A percentile compares a stretch with the other conserved stretches of the same genome.
These are phyloP conservation scores for Mollisia scopiformis DNA, from an alignment of 2,329 filamentous ascomycete genomes.

Conservation along the genomic window DNA sequence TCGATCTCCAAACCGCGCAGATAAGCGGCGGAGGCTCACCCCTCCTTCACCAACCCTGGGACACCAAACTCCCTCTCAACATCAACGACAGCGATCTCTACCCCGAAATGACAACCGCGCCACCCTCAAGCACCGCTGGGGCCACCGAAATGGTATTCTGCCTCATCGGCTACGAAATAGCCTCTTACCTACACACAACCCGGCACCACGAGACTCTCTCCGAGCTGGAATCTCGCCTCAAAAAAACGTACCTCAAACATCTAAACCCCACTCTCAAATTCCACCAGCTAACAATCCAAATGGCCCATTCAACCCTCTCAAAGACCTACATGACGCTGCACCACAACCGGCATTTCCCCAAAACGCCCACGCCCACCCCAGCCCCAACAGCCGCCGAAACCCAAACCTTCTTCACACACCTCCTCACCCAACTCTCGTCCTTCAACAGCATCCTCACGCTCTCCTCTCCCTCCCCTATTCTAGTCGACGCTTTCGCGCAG, in stretches of 20 bases:
- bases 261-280: background rate
- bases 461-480: background rate
- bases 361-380: background rate
- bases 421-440: background rate
- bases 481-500: background rate
- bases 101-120: slow-evolving; percentile 25
- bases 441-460: background rate
- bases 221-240: background rate
- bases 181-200: background rate
- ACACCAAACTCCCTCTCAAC: slow-evolving; percentile 36
- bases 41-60: slow-evolving; percentile 25
- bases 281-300: background rate
- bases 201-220: background rate
- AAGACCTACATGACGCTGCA: background rate
- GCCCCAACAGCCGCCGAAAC: background rate
- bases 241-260: background rate
- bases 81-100: slow-evolving; percentile 30
- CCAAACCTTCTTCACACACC: background rate
- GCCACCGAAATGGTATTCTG: slow-evolving; percentile 38
- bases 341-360: background rate
- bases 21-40: slow-evolving; percentile 48
- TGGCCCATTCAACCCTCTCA: background rate
- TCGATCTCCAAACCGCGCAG: slow-evolving; percentile 57
- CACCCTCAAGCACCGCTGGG: slow-evolving; percentile 13
- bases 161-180: slow-evolving; percentile 35